Base-by-base conservation (phyloP, 805 yeast species). In the Wickerhamiella azymoides region DNA sequence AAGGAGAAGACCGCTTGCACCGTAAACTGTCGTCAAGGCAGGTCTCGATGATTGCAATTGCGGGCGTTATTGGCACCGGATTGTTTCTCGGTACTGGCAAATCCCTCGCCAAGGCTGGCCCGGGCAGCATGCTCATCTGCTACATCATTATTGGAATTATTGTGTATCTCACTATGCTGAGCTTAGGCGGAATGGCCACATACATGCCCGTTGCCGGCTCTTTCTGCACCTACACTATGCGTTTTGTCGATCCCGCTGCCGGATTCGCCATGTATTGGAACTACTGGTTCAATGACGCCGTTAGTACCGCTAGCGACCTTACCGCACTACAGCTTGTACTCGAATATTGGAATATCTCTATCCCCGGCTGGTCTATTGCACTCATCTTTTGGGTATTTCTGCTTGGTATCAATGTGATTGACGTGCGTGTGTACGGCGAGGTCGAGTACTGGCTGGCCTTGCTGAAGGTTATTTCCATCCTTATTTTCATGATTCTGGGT, bases 11-110 rank as follows among this genome's bases (percentile, higher is more conserved):
- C 41, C 40, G 49, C 7, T 51, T 59, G 25, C 46, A 36, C 10
- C 49, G 63, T 28, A 48, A 54, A 16, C 47, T 60, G 39, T 41
- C 60, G 4, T 52, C 55, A 0, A 49, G 73, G 39, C 86, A 80
- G 52, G 73, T 79, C 50, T 72, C 76, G 49, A 77, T 80, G 76
- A 77, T 81, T 54, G 81, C 88, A 26, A 65, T 81, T 41, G 86
- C 84, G 44, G 83, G 86, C 44, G 82, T 84, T 46, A 77, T 80
- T 47, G 92, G 89, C 56, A 80, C 88, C 13, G 78, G 78, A 33
- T 56, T 74, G 36, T 73, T 70, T 53, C 56, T 73, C 30, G 71
- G 76, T 17, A 67, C 74, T 0, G 76, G 77, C 17, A 67, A 66
- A 36, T 65, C 77, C 10, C 62, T 76, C 44, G 64, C 66, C 25